A percentile compares a stretch with the other conserved stretches of the same genome.
phyloP scores from a whole-genome alignment of 495 filamentous ascomycete genomes.

The Diplogelasinospora grovesii region DNA sequence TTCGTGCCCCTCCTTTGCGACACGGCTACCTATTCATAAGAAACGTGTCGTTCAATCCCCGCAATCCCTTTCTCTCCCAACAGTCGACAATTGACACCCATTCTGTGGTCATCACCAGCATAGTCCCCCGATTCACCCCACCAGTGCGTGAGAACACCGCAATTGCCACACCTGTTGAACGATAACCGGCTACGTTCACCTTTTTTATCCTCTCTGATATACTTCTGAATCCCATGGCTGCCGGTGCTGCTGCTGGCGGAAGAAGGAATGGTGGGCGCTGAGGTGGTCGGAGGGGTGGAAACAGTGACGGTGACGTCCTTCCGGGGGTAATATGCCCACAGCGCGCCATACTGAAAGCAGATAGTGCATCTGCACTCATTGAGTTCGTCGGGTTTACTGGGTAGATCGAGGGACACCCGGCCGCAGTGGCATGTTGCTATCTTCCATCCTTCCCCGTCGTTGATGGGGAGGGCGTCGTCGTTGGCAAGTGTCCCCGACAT shows the following conservation, averaged over 20 bases:
- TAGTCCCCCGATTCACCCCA: neutral
- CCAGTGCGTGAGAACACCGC: constrained; percentile 1
- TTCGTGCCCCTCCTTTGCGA: no score
- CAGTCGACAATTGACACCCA: neutral
- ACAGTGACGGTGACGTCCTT: constrained; percentile 18
- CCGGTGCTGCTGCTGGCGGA: neutral
- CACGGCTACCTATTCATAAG: no score
- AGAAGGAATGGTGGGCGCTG: no score
- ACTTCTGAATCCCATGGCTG: neutral
- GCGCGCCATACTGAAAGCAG: constrained; percentile 26
- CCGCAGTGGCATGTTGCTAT: constrained; percentile 28
- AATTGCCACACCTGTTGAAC: neutral
- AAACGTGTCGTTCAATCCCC: neutral
- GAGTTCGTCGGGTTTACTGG: constrained; percentile 21
- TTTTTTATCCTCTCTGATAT: neutral
- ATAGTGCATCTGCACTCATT: constrained; percentile 32
- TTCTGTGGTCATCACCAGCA: neutral
- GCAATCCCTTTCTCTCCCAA: neutral
- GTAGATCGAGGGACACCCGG: constrained; percentile 24
- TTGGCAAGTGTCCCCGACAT: no score
- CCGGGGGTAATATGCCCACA: constrained; percentile 29
- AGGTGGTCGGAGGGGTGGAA: neutral
- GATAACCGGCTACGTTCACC: neutral
- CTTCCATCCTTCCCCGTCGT: no score
- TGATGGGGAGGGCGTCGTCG: no score